Evolutionary conservation across 169 alveolate genomes (phyloP), one percentile per base, ranked within the genome.

Genomic region (Plasmodium inui): DNA sequence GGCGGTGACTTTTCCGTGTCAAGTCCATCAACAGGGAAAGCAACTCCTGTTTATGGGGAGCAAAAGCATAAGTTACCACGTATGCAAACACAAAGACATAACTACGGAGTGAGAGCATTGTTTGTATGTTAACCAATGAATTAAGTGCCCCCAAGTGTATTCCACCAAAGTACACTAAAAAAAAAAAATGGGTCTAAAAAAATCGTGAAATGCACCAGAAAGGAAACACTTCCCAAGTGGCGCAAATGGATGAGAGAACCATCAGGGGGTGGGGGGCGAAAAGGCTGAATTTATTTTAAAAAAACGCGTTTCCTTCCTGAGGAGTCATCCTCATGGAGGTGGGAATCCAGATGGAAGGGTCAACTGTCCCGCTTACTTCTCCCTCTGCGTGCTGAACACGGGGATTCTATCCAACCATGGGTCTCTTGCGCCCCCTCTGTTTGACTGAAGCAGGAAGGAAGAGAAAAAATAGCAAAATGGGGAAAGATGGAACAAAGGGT

Each of bases 341-440:
- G 22, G 26, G 26, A 50, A 12, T 14, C 22, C 61, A 17, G 22
- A 50, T 50, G 61, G 61, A 50, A 50, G 22, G 61, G 14, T 17
- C 30, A 8, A 67, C 76, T 8, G 76, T 67, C n/a, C n/a, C 6
- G 5, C 28, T 78, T 46, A 32, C n/a, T 28, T 46, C 53, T 78
- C 19, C 53, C 50, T 80, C 55, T 80, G 26, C 3, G 34, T 50
- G 61, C 67, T 10, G 8, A 80, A 41, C 37, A 82, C 3, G 72
- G 2, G 2, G 26, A 37, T 6, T 26, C 93, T 85, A 96, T 10
- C 97, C 97, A 9, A 96, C 84, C 79, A 90, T 84, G 67, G 95
- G 96, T 22, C 97, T 83, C 76, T 96, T 96, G 30, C 97, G 90
- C n/a, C 97, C 97, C 17, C 97, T 39, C 61, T 93, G 95, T 55